These are phyloP conservation scores for Geranomyces variabilis DNA, from an alignment of 192 early-diverging fungal genomes.

Conservation along the genomic window DNA sequence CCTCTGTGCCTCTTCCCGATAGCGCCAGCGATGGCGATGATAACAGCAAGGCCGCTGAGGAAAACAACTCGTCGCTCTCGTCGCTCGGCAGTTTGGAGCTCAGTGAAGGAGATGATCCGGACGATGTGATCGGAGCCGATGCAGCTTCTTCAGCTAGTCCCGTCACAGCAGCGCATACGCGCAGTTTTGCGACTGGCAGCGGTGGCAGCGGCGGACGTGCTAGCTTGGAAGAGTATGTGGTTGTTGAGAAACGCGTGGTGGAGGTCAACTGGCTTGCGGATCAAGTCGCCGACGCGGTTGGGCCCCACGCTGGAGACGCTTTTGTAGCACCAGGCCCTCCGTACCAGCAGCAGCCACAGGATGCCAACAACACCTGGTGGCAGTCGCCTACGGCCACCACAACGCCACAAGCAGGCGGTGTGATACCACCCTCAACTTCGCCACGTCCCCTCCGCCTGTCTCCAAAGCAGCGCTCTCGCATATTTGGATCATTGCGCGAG, in stretches of 20 bases:
- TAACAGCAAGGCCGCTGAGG: not conserved
- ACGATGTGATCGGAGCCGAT: constrained; percentile 8
- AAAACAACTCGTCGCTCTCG: constrained; percentile 30
- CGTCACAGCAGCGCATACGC: not conserved
- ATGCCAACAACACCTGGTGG: too few species aligned
- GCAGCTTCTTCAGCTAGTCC: not conserved
- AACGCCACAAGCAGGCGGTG: too few species aligned
- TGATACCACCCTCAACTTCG: not conserved
- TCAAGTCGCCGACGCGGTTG: constrained; percentile 30
- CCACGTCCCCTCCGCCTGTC: constrained; percentile 7
- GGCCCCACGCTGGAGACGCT: not conserved
- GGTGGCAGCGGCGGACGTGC: constrained; percentile 6
- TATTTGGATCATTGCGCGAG: constrained; percentile 48
- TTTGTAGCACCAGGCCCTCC: too few species aligned
- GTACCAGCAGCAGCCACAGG: too few species aligned
- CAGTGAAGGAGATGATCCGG: constrained; percentile 45
- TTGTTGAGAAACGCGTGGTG: constrained; percentile 53
- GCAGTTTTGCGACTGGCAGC: not conserved
- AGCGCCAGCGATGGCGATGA: not conserved
- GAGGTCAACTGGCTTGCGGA: constrained; percentile 60
- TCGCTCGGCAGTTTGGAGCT: constrained; percentile 47
- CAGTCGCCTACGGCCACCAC: too few species aligned
- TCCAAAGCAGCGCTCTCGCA: constrained; percentile 23
- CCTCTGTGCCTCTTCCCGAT: not conserved
- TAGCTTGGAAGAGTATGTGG: constrained; percentile 58